Evolutionary conservation across 805 yeast species (phyloP), one percentile per base, ranked within the genome.

Genomic region (Naumovozyma castellii): DNA sequence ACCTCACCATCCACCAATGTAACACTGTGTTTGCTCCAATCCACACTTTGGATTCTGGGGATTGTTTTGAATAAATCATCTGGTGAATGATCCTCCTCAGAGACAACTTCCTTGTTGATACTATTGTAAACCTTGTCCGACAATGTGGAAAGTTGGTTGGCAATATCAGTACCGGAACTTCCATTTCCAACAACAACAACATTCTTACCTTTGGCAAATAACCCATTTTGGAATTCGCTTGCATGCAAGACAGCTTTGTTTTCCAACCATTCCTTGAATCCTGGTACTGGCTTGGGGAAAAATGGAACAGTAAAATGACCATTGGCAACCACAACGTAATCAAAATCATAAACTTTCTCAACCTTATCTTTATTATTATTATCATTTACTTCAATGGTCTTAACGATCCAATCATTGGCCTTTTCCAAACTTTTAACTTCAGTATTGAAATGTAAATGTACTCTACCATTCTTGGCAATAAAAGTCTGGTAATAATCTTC

Each of bases 71-170:
- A 29, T 12, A 12, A 5, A 8, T 29, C 14, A 5, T 12, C 13
- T 18, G 44, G 42, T 20, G 38, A 37, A 5, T 29, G 18, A 9
- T 36, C 36, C 20, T 37, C 18, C 4, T 13, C 17, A 5, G 34
- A 18, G 10, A 16, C 18, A 4, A 79, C 86, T 3, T 62, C 58
- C 18, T 71, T 79, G 46, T 75, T 78, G 35, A 94, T 69, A 39
- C 84, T 76, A 48, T 84, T 52, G 40, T 48, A 56, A 2, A 55
- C 56, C 38, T 49, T 46, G 31, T 53, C 44, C 44, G 67, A 48
- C 39, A 50, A 42, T 55, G 58, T 44, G 3, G 57, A 43, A 12
- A 53, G 46, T 46, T 72, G 73, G 48, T 71, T 75, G 10, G 68
- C 50, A 4, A 72, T 56, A 46, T 69, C 72, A 15, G 62, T 62